Percentiles rank a stretch among this genome's conserved stretches.
Evolutionary conservation across 2,329 filamentous ascomycete species (phyloP).

Genomic region (Trichoderma sp.): DNA sequence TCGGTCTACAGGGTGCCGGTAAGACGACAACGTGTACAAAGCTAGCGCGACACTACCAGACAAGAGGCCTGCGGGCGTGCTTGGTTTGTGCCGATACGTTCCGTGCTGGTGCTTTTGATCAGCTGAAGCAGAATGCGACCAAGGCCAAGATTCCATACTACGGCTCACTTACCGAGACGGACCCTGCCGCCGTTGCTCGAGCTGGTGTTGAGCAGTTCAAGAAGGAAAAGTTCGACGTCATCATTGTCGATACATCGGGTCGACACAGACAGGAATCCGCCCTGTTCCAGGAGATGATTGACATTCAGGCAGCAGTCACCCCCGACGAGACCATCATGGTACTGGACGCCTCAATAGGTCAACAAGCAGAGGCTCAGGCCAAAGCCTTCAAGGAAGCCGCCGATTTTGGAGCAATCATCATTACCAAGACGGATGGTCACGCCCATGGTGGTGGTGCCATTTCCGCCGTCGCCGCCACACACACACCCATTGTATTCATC

Average conservation of each 20-base stretch:
- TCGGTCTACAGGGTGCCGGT: constrained; percentile 93
- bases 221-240: constrained; percentile 96
- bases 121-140: constrained; percentile 97
- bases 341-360: constrained; percentile 91
- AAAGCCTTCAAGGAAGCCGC: constrained; percentile 97
- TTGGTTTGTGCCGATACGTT: constrained; percentile 98
- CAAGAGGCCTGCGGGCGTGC: constrained; percentile 86
- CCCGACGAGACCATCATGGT: constrained; percentile 99
- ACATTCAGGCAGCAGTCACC: constrained; percentile 86
- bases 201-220: constrained; percentile 99
- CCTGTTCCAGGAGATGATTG: constrained; percentile 94
- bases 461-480: constrained; percentile 91
- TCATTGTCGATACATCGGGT: constrained; percentile 96
- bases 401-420: constrained; percentile 97
- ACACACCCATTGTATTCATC: constrained; percentile 96
- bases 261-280: constrained; percentile 93
- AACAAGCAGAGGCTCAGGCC: constrained; percentile 90
- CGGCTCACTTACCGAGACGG: constrained; percentile 91
- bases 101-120: constrained; percentile 95
- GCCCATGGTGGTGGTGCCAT: constrained; percentile 96
- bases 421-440: constrained; percentile 97
- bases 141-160: constrained; percentile 99
- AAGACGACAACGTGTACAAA: constrained; percentile 99
- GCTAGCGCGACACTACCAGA: constrained; percentile 90
- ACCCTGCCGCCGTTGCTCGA: constrained; percentile 87